Conservation (phyloP, 768 basidiomycete species). For the Lactarius vividus region DNA sequence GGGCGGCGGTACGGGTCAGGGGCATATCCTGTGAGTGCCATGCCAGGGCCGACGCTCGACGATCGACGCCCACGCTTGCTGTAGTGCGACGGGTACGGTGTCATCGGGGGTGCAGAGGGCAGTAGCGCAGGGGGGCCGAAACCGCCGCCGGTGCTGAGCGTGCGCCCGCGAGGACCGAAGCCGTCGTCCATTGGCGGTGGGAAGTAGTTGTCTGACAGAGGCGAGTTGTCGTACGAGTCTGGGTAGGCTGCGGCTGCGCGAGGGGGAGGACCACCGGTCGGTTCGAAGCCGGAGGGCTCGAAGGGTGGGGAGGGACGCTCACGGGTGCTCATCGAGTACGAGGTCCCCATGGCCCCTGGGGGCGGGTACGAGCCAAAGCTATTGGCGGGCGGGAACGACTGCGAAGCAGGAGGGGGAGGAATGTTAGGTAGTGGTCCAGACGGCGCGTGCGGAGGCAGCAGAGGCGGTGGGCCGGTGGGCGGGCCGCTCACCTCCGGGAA, state of each 20-base stretch:
- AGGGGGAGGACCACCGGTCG: constrained; percentile 6
- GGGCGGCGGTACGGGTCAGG: constrained; percentile 8
- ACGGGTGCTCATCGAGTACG: constrained; percentile 20
- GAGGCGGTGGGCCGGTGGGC: constrained; percentile 8
- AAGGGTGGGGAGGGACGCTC: constrained; percentile 11
- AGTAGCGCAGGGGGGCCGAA: constrained; percentile 20
- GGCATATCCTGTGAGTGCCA: neutral
- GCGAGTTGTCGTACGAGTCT: constrained; percentile 26
- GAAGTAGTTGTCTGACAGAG: constrained; percentile 21
- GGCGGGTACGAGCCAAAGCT: constrained; percentile 10
- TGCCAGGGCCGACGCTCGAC: constrained; percentile 23
- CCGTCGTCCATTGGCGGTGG: constrained; percentile 19
- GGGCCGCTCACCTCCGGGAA: constrained; percentile 27
- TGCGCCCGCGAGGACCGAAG: constrained; percentile 10
- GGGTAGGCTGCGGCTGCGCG: constrained; percentile 14
- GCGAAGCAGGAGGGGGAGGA: neutral
- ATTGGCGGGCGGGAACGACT: constrained; percentile 3
- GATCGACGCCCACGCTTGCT: constrained; percentile 22
- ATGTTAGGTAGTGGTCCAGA: constrained; percentile 6
- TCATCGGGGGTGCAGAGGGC: constrained; percentile 21
- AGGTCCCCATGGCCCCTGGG: constrained; percentile 7
- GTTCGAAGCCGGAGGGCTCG: constrained; percentile 13
- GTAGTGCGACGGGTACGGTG: constrained; percentile 21
- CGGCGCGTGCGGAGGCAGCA: neutral
- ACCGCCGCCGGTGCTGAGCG: constrained; percentile 22